These are phyloP conservation scores for Colletotrichum agaves DNA, from an alignment of 2,329 filamentous ascomycete genomes.

Conservation along the genomic window DNA sequence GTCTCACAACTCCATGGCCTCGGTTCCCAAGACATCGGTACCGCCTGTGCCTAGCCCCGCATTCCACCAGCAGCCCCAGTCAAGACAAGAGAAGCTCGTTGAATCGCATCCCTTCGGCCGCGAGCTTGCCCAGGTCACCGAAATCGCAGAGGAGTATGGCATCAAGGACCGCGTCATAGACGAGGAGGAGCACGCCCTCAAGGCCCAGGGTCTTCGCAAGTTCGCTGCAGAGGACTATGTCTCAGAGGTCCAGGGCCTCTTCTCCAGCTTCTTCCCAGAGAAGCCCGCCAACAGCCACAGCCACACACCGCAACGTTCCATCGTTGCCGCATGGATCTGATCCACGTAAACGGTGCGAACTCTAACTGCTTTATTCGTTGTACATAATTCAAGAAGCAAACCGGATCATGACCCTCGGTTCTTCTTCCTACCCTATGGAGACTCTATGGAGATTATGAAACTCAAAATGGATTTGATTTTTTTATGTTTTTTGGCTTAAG, in stretches of 20 bases:
- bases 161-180: conserved; percentile 71
- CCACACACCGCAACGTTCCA: conserved; percentile 38
- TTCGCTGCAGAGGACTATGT: conserved; percentile 87
- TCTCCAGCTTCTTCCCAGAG: conserved; percentile 68
- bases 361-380: conserved; percentile 27
- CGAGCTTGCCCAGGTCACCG: conserved; percentile 91
- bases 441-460: conserved; percentile 9
- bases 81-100: conserved; percentile 47
- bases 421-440: not conserved
- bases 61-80: conserved; percentile 45
- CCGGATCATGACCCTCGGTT: conserved; percentile 13
- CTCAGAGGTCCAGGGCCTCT: conserved; percentile 78
- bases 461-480: conserved; percentile 1
- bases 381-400: conserved; percentile 36
- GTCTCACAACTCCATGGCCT: conserved; percentile 51
- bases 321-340: conserved; percentile 62
- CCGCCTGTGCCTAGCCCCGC: conserved; percentile 46
- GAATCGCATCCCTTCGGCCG: conserved; percentile 82
- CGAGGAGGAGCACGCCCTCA: conserved; percentile 78
- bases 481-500: conserved; percentile 5
- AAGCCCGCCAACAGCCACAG: conserved; percentile 42
- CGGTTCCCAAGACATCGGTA: conserved; percentile 40
- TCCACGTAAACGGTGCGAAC: not conserved
- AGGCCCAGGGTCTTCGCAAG: conserved; percentile 75
- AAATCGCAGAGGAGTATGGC: conserved; percentile 90